Evolutionary conservation across 768 basidiomycete species (phyloP).

Genomic region (Trametes punicea): DNA sequence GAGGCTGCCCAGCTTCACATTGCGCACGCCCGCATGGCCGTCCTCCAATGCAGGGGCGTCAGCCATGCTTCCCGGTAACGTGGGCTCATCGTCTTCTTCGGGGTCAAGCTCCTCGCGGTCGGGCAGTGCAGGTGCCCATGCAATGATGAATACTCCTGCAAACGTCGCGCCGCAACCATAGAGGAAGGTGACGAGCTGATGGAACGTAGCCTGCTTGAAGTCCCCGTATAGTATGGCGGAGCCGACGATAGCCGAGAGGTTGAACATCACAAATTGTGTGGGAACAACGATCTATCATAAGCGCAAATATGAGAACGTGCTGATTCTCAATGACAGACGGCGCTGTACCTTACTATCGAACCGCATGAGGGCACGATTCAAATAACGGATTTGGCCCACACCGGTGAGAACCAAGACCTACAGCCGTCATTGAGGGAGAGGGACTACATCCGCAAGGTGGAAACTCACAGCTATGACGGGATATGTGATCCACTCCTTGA

Average conservation of each 20-base stretch:
- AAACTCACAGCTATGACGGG: constrained; percentile 63
- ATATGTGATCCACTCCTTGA: constrained; percentile 80
- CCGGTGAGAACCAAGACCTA: constrained; percentile 74
- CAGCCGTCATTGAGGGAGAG: background rate
- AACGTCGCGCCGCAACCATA: constrained; percentile 92
- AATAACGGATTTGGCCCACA: constrained; percentile 78
- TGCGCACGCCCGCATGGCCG: constrained; percentile 19
- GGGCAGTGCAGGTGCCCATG: constrained; percentile 48
- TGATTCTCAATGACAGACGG: background rate
- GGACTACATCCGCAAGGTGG: background rate
- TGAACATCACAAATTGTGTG: constrained; percentile 93
- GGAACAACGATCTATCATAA: constrained; percentile 77
- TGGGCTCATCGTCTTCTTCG: constrained; percentile 31
- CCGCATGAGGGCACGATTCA: constrained; percentile 84
- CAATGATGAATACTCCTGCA: constrained; percentile 83
- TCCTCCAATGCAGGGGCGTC: constrained; percentile 27
- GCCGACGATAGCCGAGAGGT: constrained; percentile 87
- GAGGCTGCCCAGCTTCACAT: constrained; percentile 35
- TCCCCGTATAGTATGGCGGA: constrained; percentile 94
- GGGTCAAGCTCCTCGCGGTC: constrained; percentile 25
- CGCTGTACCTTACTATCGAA: constrained; percentile 85
- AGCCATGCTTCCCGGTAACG: constrained; percentile 1
- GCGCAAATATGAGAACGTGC: background rate
- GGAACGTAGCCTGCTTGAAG: constrained; percentile 78
- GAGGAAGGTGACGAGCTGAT: constrained; percentile 78